Base-by-base conservation (phyloP, 1,139 yeast genomes). In the Scheffersomyces stambukii region DNA sequence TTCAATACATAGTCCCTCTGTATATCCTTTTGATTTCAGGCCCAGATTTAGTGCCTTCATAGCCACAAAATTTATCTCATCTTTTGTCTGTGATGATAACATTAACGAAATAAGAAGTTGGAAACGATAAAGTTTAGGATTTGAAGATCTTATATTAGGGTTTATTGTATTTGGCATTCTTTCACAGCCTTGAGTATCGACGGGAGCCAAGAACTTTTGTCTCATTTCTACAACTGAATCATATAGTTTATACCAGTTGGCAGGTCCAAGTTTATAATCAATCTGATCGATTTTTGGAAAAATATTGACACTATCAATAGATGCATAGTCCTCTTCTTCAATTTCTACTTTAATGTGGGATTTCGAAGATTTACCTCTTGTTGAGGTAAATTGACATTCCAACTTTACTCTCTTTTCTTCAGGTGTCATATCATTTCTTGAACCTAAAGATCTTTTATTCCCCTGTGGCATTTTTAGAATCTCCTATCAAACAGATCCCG, bases 31-130 rank as follows among this genome's bases (percentile, higher is more conserved):
- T 19, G 16, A 14, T 8, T 18, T 16, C 6, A 34, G 23, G 9
- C 28, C 32, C 6, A 32, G 19, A 41, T 85, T 78, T 38, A 89
- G 57, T 13, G 59, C 66, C 18, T 56, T 55, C 80, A 89, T 81
- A 1, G 94, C 95, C 24, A 67, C 69, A 30, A 69, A 83, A 40
- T 84, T 89, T 19, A 80, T 77, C 48, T 85, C 95, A 52, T 91
- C 98, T 48, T 83, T 86, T 1, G 97, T 91, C 46, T 89, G 97
- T 0, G 96, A 75, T 9, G 95, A 84, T 19, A 91, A 71, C 91
- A 89, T 84, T 31, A 89, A 64, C 3, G 95, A 78, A 0, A 86
- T 65, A 24, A 89, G 60, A 21, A 85, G 62, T 52, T 88, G 96
- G 49, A 80, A 81, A 28, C 96, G 62, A 45, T 70, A 78, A 15